Evolutionary conservation across 352 stramenopile genomes (phyloP).

Genomic region (Pythium volutum): DNA sequence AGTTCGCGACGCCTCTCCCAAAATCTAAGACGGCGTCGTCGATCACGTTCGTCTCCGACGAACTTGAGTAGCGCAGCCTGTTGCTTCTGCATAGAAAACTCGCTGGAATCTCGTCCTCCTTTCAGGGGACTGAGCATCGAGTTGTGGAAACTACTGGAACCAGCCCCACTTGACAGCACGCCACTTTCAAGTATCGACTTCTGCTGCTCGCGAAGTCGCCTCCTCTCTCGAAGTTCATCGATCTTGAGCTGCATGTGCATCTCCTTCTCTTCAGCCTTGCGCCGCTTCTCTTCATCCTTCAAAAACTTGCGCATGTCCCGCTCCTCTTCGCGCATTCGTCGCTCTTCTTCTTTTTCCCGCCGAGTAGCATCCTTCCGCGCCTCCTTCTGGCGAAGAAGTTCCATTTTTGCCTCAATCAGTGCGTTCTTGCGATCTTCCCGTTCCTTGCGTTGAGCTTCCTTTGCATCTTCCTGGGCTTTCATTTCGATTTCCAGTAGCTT

Average conservation of each 20-base stretch:
- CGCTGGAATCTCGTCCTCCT: conserved; percentile 11
- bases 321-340: conserved; percentile 63
- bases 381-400: conserved; percentile 64
- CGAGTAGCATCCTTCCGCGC: conserved; percentile 56
- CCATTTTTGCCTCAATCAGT: conserved; percentile 58
- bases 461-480: conserved; percentile 73
- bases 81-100: conserved; percentile 42
- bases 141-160: background rate
- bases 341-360: conserved; percentile 66
- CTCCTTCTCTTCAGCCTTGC: conserved; percentile 71
- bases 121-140: conserved; percentile 19
- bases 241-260: conserved; percentile 70
- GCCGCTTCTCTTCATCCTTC: conserved; percentile 67
- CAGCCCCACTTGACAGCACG: conserved; percentile 30
- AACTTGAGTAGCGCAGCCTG: conserved; percentile 62
- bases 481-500: conserved; percentile 76
- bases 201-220: conserved; percentile 67
- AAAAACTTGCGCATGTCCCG: conserved; percentile 65
- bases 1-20: conserved; percentile 51
- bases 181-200: conserved; percentile 70
- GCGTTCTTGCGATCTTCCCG: conserved; percentile 73
- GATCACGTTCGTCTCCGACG: conserved; percentile 63
- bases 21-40: conserved; percentile 48
- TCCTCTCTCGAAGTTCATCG: conserved; percentile 60
- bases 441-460: conserved; percentile 58